Evolutionary conservation across 192 early-diverging fungal genomes (phyloP).

Genomic region (Linnemannia exigua): DNA sequence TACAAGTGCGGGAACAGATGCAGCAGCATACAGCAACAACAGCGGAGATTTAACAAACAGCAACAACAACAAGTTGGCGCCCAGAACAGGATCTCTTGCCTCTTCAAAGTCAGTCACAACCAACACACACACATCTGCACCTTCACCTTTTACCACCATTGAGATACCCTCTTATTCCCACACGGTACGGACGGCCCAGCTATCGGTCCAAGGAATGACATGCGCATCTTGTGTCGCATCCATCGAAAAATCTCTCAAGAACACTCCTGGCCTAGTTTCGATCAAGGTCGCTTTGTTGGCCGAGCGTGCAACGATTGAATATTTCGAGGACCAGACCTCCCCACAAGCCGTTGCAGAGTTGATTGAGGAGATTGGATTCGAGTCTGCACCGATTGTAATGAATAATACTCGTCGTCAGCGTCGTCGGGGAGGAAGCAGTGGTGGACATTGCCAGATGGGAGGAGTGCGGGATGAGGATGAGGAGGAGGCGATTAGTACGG

Average conservation of each 20-base stretch:
- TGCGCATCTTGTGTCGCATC: slow-evolving; percentile 91
- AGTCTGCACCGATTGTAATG: slow-evolving; percentile 66
- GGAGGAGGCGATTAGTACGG: not conserved
- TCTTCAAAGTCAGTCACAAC: slow-evolving; percentile 1
- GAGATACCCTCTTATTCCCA: not conserved
- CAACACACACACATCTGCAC: not conserved
- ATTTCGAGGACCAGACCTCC: slow-evolving; percentile 59
- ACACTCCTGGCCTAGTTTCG: slow-evolving; percentile 70
- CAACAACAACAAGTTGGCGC: not conserved
- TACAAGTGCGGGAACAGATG: not conserved
- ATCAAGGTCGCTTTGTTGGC: slow-evolving; percentile 87
- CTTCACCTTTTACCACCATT: slow-evolving; percentile 31
- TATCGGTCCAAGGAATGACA: slow-evolving; percentile 95
- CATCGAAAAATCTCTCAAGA: slow-evolving; percentile 78
- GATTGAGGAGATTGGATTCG: slow-evolving; percentile 80
- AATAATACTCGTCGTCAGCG: slow-evolving; percentile 34
- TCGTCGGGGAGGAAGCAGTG: not conserved
- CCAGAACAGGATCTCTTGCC: not conserved
- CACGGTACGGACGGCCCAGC: slow-evolving; percentile 36
- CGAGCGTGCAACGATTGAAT: slow-evolving; percentile 80
- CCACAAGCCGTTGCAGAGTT: slow-evolving; percentile 65
- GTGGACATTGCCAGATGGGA: slow-evolving; percentile 54
- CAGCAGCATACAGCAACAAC: slow-evolving; percentile 5
- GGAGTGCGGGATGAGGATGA: not conserved
- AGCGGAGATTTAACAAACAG: not conserved